Percentiles rank a stretch among this genome's conserved stretches.
Conservation (phyloP, 2,329 filamentous ascomycete genomes). For the Phyllosticta citrichinensis region DNA sequence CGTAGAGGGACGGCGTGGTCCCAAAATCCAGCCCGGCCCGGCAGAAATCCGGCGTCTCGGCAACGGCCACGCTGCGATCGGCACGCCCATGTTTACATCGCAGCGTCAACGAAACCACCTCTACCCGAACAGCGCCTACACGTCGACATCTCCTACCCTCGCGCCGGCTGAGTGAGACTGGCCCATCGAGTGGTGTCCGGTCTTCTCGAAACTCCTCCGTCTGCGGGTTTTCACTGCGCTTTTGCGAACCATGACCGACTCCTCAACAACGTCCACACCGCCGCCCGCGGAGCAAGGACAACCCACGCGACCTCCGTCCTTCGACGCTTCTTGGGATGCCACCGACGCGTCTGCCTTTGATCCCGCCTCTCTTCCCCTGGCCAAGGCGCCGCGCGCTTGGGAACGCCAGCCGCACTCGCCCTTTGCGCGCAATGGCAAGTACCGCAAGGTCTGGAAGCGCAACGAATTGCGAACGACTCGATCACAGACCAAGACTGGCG, state of each 20-base stretch:
- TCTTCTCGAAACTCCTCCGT: neutral
- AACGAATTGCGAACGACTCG: constrained; percentile 22
- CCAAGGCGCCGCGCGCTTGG: constrained; percentile 38
- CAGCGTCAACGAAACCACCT: neutral
- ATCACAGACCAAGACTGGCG: constrained; percentile 14
- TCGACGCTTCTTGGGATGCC: constrained; percentile 25
- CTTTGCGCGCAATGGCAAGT: constrained; percentile 24
- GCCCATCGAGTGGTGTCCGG: neutral
- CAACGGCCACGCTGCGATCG: constrained; percentile 2
- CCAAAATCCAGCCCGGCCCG: neutral
- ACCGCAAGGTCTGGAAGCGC: constrained; percentile 40
- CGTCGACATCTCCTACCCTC: neutral
- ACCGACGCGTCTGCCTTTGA: constrained; percentile 32
- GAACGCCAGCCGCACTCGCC: constrained; percentile 37
- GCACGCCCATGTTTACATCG: constrained; percentile 6
- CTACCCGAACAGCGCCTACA: neutral
- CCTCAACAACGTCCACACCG: constrained; percentile 19
- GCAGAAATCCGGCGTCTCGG: neutral
- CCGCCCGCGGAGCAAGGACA: constrained; percentile 7
- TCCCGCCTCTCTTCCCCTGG: constrained; percentile 30
- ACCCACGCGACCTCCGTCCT: constrained; percentile 22
- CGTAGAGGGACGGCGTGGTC: neutral
- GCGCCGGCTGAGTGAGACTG: neutral
- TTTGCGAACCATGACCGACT: constrained; percentile 6
- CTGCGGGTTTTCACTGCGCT: neutral